A percentile compares a stretch with the other conserved stretches of the same genome.
These are phyloP conservation scores for Diaporthe batatas DNA, from an alignment of 2,329 filamentous ascomycete species.

Conservation along the genomic window DNA sequence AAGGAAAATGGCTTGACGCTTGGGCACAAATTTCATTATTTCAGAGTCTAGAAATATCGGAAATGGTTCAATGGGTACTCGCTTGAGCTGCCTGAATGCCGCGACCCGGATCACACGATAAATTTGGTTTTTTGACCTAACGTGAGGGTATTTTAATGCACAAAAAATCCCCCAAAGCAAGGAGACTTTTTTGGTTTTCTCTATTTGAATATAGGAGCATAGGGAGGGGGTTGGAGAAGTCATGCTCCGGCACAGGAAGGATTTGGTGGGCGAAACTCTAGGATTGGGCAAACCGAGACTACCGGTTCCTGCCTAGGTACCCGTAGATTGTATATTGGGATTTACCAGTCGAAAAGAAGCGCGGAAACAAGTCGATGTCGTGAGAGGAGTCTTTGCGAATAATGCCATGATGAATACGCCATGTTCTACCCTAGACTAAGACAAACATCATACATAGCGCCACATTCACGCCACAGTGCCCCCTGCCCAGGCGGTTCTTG, in stretches of 20 bases:
- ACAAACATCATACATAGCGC: not conserved
- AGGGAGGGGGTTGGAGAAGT: not conserved
- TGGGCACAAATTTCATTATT: not conserved
- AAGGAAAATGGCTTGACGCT: not conserved
- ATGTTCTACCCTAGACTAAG: not conserved
- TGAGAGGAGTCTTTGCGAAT: not conserved
- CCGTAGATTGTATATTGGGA: no score
- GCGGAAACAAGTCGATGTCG: not conserved
- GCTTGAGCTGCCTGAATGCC: not conserved
- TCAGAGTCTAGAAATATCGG: not conserved
- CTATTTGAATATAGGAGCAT: no score
- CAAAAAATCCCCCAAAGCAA: no score
- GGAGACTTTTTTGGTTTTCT: no score
- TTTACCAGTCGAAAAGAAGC: not conserved
- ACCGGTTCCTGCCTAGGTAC: accelerated
- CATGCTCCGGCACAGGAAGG: not conserved
- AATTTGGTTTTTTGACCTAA: not conserved
- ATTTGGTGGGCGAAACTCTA: no score
- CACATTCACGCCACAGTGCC: not conserved
- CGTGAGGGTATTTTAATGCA: not conserved
- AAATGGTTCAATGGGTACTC: not conserved
- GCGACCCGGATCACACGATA: no score
- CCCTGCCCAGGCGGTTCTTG: not conserved
- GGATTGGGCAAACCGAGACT: not conserved
- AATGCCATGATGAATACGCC: not conserved